A percentile compares a stretch with the other conserved stretches of the same genome.
Conservation (phyloP, 768 basidiomycete species). For the Coprinopsis sp. region DNA sequence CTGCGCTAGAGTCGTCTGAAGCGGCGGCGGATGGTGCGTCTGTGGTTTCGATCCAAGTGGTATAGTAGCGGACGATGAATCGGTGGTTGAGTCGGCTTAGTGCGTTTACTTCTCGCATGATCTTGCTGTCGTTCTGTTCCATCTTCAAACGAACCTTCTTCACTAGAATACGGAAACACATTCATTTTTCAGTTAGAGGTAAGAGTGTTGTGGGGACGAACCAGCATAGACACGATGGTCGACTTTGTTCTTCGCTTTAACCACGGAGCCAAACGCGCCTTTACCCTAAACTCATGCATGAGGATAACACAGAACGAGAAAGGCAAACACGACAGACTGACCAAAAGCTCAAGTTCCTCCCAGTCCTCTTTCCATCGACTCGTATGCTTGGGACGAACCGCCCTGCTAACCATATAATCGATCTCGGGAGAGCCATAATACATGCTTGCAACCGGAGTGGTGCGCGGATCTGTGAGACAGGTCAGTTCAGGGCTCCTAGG, state of each 20-base stretch:
- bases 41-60: slow-evolving; percentile 80
- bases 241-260: slow-evolving; percentile 87
- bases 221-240: slow-evolving; percentile 83
- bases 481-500: background rate
- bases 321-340: slow-evolving; percentile 22
- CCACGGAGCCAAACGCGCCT: slow-evolving; percentile 91
- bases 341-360: slow-evolving; percentile 86
- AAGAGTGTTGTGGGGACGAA: slow-evolving; percentile 22
- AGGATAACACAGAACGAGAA: background rate
- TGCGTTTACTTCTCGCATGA: slow-evolving; percentile 87
- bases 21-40: slow-evolving; percentile 50
- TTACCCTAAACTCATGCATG: slow-evolving; percentile 54
- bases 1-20: slow-evolving; percentile 48
- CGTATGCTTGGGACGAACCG: slow-evolving; percentile 38
- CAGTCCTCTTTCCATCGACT: slow-evolving; percentile 93
- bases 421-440: slow-evolving; percentile 56
- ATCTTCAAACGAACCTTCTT: slow-evolving; percentile 86
- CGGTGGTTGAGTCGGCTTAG: slow-evolving; percentile 84
- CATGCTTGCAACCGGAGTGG: slow-evolving; percentile 44
- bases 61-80: slow-evolving; percentile 89
- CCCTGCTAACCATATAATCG: slow-evolving; percentile 45
- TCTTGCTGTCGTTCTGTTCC: slow-evolving; percentile 76
- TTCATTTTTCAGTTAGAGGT: background rate
- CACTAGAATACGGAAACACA: slow-evolving; percentile 37
- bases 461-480: slow-evolving; percentile 35